Evolutionary conservation across 306 rosid species (phyloP), one percentile per base, ranked within the genome.

Genomic region (Fagus sylvatica): DNA sequence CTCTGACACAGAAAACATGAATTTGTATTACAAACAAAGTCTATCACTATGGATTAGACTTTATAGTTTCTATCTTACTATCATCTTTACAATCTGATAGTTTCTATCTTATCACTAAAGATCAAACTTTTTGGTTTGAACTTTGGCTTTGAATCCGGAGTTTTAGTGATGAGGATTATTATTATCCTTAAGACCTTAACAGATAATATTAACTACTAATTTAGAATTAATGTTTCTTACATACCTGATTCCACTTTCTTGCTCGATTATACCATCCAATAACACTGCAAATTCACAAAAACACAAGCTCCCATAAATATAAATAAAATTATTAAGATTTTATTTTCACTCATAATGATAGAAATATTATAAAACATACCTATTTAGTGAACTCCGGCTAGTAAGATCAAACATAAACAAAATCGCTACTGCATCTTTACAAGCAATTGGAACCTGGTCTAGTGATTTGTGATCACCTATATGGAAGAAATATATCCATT

Each of bases 231-330:
- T 30, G 49, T 6, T n/a, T 5, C 7, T 32, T 61, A 36, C 74
- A 78, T 88, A 95, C 99, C 99, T 90, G 89, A 81, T 93, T 95
- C 99, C 99, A 95, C 84, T 91, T 93, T 83, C 98, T 93, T 70
- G 99, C 96, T 79, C 87, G 88, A 76, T 74, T 79, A 46, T 89
- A 93, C 99, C 99, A 95, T 72, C 87, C 91, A 79, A 91, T 76
- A 71, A 93, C 96, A 81, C 99, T 95, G 90, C 84, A 89, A 56
- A 32, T 36, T 48, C 59, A 71, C 30, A 74, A 28, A 71, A 72
- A 30, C 53, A 19, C 11, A 49, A 39, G 5, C 15, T 40, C 72
- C 36, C 11, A 41, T 37, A 1, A 70, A 48, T n/a, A 66, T 28
- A 33, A 74, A 5, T 1, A 39, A 2, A 15, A 34, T 5, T 59